Conservation (phyloP, 2,329 filamentous ascomycete genomes). For the Myrmaecium sp. region DNA sequence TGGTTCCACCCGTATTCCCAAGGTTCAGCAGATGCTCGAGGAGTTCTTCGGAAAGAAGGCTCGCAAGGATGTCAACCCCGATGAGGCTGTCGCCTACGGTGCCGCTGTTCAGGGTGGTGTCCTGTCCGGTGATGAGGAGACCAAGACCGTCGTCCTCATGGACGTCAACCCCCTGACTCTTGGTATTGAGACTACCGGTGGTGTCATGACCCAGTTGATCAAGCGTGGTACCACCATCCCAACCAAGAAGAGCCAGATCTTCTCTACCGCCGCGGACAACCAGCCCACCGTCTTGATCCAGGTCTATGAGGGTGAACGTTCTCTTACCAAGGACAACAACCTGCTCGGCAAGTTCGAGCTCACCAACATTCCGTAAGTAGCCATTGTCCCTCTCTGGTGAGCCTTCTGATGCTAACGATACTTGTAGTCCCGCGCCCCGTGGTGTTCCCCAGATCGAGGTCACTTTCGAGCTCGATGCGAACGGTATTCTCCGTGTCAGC, state of each 20-base stretch:
- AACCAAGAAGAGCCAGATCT: slow-evolving; percentile 94
- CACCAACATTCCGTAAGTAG: slow-evolving; percentile 59
- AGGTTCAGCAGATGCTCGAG: slow-evolving; percentile 87
- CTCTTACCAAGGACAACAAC: slow-evolving; percentile 95
- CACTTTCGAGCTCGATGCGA: slow-evolving; percentile 92
- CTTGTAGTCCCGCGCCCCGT: slow-evolving; percentile 55
- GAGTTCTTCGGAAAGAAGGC: slow-evolving; percentile 98
- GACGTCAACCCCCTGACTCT: slow-evolving; percentile 93
- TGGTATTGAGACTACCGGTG: slow-evolving; percentile 93
- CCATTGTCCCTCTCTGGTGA: background rate
- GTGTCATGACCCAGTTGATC: slow-evolving; percentile 95
- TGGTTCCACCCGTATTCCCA: slow-evolving; percentile 98
- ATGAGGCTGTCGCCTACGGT: slow-evolving; percentile 96
- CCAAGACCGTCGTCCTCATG: slow-evolving; percentile 75
- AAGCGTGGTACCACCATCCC: slow-evolving; percentile 88
- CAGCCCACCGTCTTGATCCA: slow-evolving; percentile 91
- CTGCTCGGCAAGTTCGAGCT: slow-evolving; percentile 96
- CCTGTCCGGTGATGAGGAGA: slow-evolving; percentile 72
- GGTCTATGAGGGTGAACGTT: slow-evolving; percentile 86
- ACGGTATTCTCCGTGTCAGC: slow-evolving; percentile 93
- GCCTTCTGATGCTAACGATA: slow-evolving; percentile 7
- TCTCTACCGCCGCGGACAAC: slow-evolving; percentile 93
- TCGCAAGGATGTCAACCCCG: slow-evolving; percentile 98
- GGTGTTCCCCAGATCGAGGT: slow-evolving; percentile 98
- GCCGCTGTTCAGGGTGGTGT: slow-evolving; percentile 95